Evolutionary conservation across 345 rosid genomes (phyloP), one percentile per base, ranked within the genome.

Genomic region (Kandelia obovata): DNA sequence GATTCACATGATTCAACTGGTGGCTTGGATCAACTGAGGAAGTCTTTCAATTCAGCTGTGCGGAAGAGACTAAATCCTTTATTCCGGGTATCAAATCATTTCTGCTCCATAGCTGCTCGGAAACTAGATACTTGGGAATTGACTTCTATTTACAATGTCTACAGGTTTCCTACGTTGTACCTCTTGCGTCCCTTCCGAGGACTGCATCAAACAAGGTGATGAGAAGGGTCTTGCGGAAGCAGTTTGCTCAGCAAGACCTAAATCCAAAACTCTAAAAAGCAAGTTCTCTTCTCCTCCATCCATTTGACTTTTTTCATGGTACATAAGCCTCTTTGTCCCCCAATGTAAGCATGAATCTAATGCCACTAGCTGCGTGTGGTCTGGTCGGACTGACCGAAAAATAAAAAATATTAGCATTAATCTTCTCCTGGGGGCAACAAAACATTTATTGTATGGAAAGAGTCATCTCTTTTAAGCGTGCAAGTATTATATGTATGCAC

Each of bases 141-240:
- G 3, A 13, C 61, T 7, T 31, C 8, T 20, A 1, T 51, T 10
- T 15, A 61, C 21, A 1, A 31, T 57, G 47, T 31, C 51, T 15
- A 64, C 79, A 94, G 98, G 92, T 95, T 75, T 83, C 88, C 49
- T 70, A 76, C 47, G 87, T 87, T 13, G 89, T 85, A 58, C 51
- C 82, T 7, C 43, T 87, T 25, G 67, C 93, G 19, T 83, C 91
- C 30, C 85, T 92, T 46, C 97, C 97, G 4, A 84, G 99, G 80
- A 95, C 99, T 0, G 99, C 97, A 0, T 62, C 93, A 37, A 92
- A 92, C 77, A 95, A 95, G 86, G 97, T 92, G 7, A 92, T 95
- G 97, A 92, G 97, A 77, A 83, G 99, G 83, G 84, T 92, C 55
- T 65, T 95, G 84, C 74, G 99, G 76, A 84, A 90, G 79, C 88